Conservation (phyloP, 306 rosid species). For the Casuarina glauca region DNA sequence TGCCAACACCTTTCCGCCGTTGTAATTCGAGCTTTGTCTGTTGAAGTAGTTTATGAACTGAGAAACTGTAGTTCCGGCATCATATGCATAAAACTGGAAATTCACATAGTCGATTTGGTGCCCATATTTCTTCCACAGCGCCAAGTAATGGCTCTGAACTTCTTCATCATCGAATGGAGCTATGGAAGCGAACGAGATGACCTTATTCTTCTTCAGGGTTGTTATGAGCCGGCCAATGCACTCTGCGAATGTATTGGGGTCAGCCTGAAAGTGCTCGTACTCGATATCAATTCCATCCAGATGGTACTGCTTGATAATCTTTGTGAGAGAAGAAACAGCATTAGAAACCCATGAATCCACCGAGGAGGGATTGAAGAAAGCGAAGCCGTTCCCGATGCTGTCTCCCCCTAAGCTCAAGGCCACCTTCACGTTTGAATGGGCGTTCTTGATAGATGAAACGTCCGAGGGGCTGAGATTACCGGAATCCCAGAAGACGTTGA, state of each 20-base stretch:
- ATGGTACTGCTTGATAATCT: no score
- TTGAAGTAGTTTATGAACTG: slow-evolving; percentile 59
- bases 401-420: slow-evolving; percentile 77
- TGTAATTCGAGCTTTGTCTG: slow-evolving; percentile 13
- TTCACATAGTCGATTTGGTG: slow-evolving; percentile 71
- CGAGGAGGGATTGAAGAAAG: slow-evolving; percentile 61
- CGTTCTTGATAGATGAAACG: slow-evolving; percentile 53
- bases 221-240: no score
- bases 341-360: slow-evolving; percentile 15
- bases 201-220: no score
- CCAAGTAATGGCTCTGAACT: slow-evolving; percentile 31
- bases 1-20: no score
- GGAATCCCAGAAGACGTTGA: slow-evolving; percentile 69
- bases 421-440: slow-evolving; percentile 66
- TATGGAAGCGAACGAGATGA: no score
- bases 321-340: no score
- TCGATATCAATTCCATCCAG: no score
- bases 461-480: slow-evolving; percentile 63
- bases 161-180: no score
- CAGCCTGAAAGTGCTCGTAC: no score
- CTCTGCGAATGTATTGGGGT: no score
- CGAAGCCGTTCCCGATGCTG: slow-evolving; percentile 30
- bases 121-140: slow-evolving; percentile 70
- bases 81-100: slow-evolving; percentile 83
- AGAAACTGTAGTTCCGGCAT: slow-evolving; percentile 53